Conservation (phyloP, 2,329 filamentous ascomycete genomes). For the Akanthomyces uredinophilus region DNA sequence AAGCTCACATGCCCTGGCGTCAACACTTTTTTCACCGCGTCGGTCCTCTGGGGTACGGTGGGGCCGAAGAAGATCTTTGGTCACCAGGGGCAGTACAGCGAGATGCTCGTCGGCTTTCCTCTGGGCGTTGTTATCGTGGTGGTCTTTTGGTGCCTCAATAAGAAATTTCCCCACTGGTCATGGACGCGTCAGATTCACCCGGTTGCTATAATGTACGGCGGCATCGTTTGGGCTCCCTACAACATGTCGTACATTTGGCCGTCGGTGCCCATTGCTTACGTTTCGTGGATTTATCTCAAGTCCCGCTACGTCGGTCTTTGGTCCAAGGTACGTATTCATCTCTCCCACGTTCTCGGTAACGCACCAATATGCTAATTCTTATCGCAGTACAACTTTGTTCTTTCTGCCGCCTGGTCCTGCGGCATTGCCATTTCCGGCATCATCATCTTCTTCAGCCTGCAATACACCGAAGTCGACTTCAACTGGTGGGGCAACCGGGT, state of each 20-base stretch:
- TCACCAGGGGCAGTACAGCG: constrained; percentile 41
- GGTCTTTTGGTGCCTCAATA: constrained; percentile 35
- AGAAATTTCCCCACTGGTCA: constrained; percentile 35
- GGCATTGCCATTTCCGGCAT: constrained; percentile 47
- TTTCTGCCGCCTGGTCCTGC: constrained; percentile 46
- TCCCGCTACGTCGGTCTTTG: constrained; percentile 44
- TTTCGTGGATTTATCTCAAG: constrained; percentile 49
- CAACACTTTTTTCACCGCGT: constrained; percentile 53
- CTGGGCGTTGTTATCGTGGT: constrained; percentile 42
- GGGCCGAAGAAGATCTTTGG: constrained; percentile 48
- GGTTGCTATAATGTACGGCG: constrained; percentile 43
- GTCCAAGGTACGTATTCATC: constrained; percentile 38
- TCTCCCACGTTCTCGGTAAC: neutral
- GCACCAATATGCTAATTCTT: neutral
- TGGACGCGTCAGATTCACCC: constrained; percentile 43
- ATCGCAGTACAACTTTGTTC: constrained; percentile 46
- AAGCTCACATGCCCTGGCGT: constrained; percentile 48
- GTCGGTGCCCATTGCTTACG: constrained; percentile 46
- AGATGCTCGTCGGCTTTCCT: constrained; percentile 45
- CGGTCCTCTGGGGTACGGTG: constrained; percentile 51
- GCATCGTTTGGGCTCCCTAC: constrained; percentile 43
- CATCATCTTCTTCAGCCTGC: constrained; percentile 49
- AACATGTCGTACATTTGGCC: constrained; percentile 49
- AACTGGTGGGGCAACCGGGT: constrained; percentile 47
- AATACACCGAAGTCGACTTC: constrained; percentile 38